These are phyloP conservation scores for Ceratobasidium sp. DNA, from an alignment of 1,284 basidiomycete species.

Conservation along the genomic window DNA sequence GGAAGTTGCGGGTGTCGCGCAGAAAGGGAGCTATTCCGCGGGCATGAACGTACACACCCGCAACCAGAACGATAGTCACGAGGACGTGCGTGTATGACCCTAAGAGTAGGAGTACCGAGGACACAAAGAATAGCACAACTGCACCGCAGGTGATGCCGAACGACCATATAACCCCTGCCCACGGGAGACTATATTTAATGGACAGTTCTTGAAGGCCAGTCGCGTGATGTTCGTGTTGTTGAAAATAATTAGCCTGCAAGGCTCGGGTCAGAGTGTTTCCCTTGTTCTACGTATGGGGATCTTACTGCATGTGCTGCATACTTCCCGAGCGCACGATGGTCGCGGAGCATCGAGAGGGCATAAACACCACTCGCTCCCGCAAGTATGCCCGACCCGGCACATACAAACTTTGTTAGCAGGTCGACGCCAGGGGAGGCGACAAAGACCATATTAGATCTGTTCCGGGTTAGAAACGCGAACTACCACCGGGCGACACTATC, in stretches of 20 bases:
- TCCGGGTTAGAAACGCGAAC: not conserved
- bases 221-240: constrained; percentile 14
- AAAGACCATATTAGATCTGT: constrained; percentile 36
- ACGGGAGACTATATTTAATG: constrained; percentile 31
- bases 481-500: not conserved
- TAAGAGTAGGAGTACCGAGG: not conserved
- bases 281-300: not conserved
- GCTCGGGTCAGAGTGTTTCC: not conserved
- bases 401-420: not conserved
- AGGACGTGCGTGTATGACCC: constrained; percentile 14
- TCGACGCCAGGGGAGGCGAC: constrained; percentile 11
- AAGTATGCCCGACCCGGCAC: constrained; percentile 1
- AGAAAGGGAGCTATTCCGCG: constrained; percentile 13
- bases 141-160: constrained; percentile 26
- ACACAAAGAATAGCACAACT: constrained; percentile 5
- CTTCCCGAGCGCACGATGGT: constrained; percentile 33
- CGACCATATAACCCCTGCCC: constrained; percentile 42
- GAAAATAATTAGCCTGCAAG: constrained; percentile 35
- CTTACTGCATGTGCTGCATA: constrained; percentile 36
- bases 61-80: constrained; percentile 25
- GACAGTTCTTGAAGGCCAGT: constrained; percentile 34
- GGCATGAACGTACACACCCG: constrained; percentile 41
- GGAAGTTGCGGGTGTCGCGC: constrained; percentile 1
- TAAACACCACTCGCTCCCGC: constrained; percentile 20
- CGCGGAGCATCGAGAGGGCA: constrained; percentile 12